Percentiles rank a stretch among this genome's conserved stretches.
These are phyloP conservation scores for Rhytidiadelphus loreus DNA, from an alignment of 225 moss, liverwort and hornwort species.

Conservation along the genomic window DNA sequence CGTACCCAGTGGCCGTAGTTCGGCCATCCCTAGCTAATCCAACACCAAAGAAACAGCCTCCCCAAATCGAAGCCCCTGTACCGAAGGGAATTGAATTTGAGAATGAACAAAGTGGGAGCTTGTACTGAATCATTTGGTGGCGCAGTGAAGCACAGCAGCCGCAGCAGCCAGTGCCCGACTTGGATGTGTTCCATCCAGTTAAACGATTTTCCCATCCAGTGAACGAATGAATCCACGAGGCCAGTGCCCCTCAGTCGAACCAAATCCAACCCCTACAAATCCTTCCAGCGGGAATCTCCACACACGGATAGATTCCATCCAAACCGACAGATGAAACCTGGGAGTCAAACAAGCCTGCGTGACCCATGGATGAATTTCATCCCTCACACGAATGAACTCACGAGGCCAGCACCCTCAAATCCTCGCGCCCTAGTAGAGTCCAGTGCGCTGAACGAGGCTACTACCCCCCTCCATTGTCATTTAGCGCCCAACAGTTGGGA, in stretches of 20 bases:
- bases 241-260: neutral
- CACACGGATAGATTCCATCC: neutral
- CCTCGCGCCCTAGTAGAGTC: neutral
- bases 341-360: neutral
- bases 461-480: neutral
- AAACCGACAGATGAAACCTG: neutral
- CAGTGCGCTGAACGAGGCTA: neutral
- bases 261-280: neutral
- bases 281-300: neutral
- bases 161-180: conserved; percentile 54
- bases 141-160: conserved; percentile 60
- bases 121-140: conserved; percentile 72
- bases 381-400: neutral
- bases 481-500: conserved; percentile 1
- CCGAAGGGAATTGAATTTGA: neutral
- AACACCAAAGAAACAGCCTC: neutral
- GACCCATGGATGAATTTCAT: neutral
- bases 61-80: neutral
- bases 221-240: neutral
- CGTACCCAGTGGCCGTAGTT: neutral
- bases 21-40: neutral
- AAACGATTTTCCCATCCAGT: neutral
- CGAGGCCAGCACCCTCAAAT: neutral
- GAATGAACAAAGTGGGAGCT: neutral
- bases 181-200: neutral